Conservation (phyloP, 176 grass and related monocot species). For the Phoenix roebelenii region DNA sequence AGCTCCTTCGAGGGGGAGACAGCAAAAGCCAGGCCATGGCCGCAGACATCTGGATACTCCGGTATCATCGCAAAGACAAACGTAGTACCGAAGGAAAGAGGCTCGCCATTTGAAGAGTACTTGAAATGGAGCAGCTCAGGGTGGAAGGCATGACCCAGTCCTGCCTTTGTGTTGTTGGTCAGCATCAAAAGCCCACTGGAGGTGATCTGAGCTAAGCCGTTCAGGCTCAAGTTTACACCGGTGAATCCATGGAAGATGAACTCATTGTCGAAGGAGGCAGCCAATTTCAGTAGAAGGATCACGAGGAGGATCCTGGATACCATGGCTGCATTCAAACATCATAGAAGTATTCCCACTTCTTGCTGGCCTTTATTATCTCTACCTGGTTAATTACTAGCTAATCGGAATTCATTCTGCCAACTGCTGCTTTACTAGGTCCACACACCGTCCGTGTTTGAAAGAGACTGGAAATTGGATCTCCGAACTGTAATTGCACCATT, state of each 20-base stretch:
- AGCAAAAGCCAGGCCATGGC: conserved; percentile 56
- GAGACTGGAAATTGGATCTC: too few relatives aligned
- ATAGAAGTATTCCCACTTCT: too few relatives aligned
- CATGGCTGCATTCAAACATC: too few relatives aligned
- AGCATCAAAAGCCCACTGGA: conserved; percentile 29
- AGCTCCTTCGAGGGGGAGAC: conserved; percentile 24
- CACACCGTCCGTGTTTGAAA: too few relatives aligned
- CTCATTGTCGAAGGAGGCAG: background rate
- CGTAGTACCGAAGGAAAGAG: conserved; percentile 54
- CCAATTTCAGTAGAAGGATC: too few relatives aligned
- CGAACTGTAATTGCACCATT: too few relatives aligned
- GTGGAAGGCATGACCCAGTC: conserved; percentile 43
- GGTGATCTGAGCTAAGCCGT: conserved; percentile 24
- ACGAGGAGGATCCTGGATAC: too few relatives aligned
- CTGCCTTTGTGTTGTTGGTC: conserved; percentile 36
- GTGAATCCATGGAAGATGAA: conserved; percentile 37
- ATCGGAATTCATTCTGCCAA: too few relatives aligned
- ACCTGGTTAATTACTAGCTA: too few relatives aligned
- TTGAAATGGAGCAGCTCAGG: conserved; percentile 26
- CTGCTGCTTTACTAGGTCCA: too few relatives aligned
- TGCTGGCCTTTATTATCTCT: too few relatives aligned
- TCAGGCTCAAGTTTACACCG: conserved; percentile 11
- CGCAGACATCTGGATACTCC: conserved; percentile 30
- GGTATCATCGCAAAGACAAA: conserved; percentile 47
- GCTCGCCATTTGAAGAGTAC: conserved; percentile 18